A percentile compares a stretch with the other conserved stretches of the same genome.
phyloP scores from a whole-genome alignment of 768 basidiomycete species.

The Suillus ampliporus region DNA sequence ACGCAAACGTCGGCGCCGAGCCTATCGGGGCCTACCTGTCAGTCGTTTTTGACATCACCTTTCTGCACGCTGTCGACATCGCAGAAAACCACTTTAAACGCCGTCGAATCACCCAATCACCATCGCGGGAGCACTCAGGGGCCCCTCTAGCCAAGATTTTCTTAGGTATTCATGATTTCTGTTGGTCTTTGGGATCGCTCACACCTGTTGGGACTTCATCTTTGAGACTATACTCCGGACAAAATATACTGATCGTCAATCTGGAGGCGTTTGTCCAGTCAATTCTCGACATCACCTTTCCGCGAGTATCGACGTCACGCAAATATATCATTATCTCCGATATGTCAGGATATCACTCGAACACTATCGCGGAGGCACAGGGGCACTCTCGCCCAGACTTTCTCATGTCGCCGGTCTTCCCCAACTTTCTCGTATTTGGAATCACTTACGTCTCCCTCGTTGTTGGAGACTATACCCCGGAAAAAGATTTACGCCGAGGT shows the following conservation, averaged over 20 bases:
- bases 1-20: neutral
- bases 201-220: too few species aligned
- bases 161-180: too few species aligned
- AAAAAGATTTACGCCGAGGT: too few species aligned
- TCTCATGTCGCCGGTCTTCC: neutral
- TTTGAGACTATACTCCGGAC: too few species aligned
- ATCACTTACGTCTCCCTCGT: neutral
- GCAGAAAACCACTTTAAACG: neutral
- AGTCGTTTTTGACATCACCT: neutral
- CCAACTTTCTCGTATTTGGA: neutral
- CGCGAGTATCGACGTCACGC: too few species aligned
- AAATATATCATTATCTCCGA: too few species aligned
- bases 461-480: too few species aligned
- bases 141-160: too few species aligned
- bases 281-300: neutral
- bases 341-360: too few species aligned
- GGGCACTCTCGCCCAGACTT: neutral
- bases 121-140: neutral
- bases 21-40: neutral
- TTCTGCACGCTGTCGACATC: neutral
- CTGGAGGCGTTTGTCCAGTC: neutral
- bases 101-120: neutral
- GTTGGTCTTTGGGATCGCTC: too few species aligned
- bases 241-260: too few species aligned
- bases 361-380: neutral